Evolutionary conservation across 2,329 filamentous ascomycete species (phyloP), one percentile per base, ranked within the genome.

Genomic region (Colletotrichum gloeosporioides): DNA sequence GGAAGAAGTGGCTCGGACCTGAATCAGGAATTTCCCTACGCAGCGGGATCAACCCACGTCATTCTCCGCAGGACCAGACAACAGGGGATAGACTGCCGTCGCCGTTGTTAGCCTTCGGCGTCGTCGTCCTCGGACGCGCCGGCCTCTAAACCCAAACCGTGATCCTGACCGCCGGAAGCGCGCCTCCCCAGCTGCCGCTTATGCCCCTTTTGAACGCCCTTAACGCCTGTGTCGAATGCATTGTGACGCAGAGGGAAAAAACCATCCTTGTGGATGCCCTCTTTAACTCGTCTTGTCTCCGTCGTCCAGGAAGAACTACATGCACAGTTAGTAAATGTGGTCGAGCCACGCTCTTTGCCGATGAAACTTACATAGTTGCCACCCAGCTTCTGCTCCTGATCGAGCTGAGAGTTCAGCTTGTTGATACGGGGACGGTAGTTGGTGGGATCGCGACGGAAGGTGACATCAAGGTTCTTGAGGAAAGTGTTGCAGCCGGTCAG

Each of bases 381-480:
- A 79, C 87, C 88, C 82, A 96, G 81, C 91, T 99, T 99, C 91
- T 99, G 97, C 85, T 99, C 97, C 86, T 98, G 96, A 86, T 99
- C 97, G 80, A 99, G 92, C 89, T 99, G 97, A 84, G 95, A 97
- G 86, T 96, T 93, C 83, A 92, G 89, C 92, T 99, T 99, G 92
- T 99, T 99, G 90, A 99, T 99, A 88, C 98, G 95, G 78, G 98
- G 97, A 77, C 97, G 94, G 91, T 92, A 99, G 83, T 97, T 98
- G 88, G 94, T 96, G 78, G 98, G 97, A 83, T 99, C 97, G 85
- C 98, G 96, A 82, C 97, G 95, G 94, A 99, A 99, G 66, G 97
- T 99, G 81, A 99, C 97, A 82, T 99, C 95, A 78, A 99, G 89
- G 87, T 96, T 98, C 92, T 98, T 95, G 85, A 99, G 87, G 91